These are phyloP conservation scores for Plectosphaerella cucumerina DNA, from an alignment of 2,329 filamentous ascomycete species.

Conservation along the genomic window DNA sequence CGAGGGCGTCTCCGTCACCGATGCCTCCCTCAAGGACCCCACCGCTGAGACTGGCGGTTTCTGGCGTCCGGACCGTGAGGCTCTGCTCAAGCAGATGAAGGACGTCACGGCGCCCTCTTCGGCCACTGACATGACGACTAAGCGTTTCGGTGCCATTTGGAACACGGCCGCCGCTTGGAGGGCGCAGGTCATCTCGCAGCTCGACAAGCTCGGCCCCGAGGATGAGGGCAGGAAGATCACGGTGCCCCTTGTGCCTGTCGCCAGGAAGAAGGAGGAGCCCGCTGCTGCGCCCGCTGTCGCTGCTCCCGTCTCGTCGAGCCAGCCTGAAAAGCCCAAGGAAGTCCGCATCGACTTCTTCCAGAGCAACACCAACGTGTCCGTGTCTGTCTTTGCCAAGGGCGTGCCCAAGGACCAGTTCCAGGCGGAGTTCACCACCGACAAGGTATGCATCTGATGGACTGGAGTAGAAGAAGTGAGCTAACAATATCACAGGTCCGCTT, in stretches of 20 bases:
- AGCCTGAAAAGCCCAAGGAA: slow-evolving; percentile 20
- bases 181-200: slow-evolving; percentile 37
- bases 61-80: slow-evolving; percentile 41
- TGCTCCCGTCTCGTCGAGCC: not conserved
- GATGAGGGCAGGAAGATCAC: slow-evolving; percentile 43
- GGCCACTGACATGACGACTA: slow-evolving; percentile 9
- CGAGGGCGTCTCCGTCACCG: slow-evolving; percentile 31
- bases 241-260: slow-evolving; percentile 16
- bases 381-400: slow-evolving; percentile 39
- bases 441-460: slow-evolving; percentile 6
- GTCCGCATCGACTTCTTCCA: slow-evolving; percentile 28
- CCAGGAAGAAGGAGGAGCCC: slow-evolving; percentile 17
- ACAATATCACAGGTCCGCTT: slow-evolving; percentile 8
- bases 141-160: slow-evolving; percentile 21
- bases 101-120: slow-evolving; percentile 22
- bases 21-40: slow-evolving; percentile 24
- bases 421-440: slow-evolving; percentile 25
- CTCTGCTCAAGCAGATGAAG: slow-evolving; percentile 21
- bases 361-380: slow-evolving; percentile 25
- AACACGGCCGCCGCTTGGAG: slow-evolving; percentile 42
- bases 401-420: slow-evolving; percentile 34
- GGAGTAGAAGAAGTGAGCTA: not conserved
- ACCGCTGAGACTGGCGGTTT: slow-evolving; percentile 28
- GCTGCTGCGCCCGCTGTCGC: slow-evolving; percentile 4
- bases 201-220: slow-evolving; percentile 40